phyloP scores from a whole-genome alignment of 140 eudicot genomes.

The Ambrosia hybrid region DNA sequence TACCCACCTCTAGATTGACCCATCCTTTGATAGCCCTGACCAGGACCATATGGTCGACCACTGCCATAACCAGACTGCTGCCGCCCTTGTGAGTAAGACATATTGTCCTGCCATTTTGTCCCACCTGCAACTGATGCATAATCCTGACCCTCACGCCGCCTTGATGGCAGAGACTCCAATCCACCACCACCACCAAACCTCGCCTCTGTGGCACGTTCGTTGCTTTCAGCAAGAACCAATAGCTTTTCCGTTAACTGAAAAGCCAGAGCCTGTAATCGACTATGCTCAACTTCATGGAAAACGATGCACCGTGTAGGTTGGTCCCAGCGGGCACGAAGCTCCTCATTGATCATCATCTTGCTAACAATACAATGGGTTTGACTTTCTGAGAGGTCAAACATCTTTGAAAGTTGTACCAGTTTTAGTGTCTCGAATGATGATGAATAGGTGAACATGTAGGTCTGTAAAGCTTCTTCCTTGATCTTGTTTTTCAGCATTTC shows the following conservation, averaged over 20 bases:
- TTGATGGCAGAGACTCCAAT: slow-evolving; percentile 51
- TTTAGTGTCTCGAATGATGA: slow-evolving; percentile 57
- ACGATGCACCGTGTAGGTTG: slow-evolving; percentile 72
- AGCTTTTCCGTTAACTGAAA: slow-evolving; percentile 75
- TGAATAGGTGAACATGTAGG: slow-evolving; percentile 66
- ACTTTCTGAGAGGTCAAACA: slow-evolving; percentile 70
- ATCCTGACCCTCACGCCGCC: slow-evolving; percentile 80
- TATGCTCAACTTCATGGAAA: slow-evolving; percentile 69
- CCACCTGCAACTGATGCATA: slow-evolving; percentile 69
- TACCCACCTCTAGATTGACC: slow-evolving; percentile 49
- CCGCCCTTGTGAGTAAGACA: slow-evolving; percentile 59
- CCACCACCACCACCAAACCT: slow-evolving; percentile 58
- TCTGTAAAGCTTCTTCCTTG: slow-evolving; percentile 78
- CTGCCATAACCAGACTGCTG: slow-evolving; percentile 57
- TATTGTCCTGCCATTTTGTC: slow-evolving; percentile 67
- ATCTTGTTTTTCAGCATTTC: slow-evolving; percentile 73
- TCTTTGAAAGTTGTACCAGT: slow-evolving; percentile 63
- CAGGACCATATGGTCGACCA: slow-evolving; percentile 37
- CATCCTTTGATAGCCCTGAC: slow-evolving; percentile 44
- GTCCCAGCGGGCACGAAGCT: slow-evolving; percentile 86
- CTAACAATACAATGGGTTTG: slow-evolving; percentile 66
- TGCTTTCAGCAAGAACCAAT: slow-evolving; percentile 67
- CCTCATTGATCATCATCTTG: slow-evolving; percentile 85
- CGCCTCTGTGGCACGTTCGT: slow-evolving; percentile 47
- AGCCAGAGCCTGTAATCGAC: slow-evolving; percentile 68